These are phyloP conservation scores for Lichtheimia ornata DNA, from an alignment of 371 early-diverging fungal species.

Conservation along the genomic window DNA sequence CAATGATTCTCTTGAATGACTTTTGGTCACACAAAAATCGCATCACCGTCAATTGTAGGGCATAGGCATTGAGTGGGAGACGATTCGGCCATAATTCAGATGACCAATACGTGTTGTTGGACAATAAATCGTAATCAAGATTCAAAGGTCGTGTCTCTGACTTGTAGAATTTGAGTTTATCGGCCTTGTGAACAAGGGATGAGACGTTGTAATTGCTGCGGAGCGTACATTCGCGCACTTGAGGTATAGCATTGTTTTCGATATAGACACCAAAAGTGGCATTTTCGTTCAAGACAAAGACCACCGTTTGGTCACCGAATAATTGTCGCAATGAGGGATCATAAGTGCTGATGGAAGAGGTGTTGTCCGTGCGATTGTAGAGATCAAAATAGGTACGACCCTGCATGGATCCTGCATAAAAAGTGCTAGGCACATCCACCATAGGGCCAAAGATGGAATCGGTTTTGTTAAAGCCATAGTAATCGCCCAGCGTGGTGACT, in stretches of 20 bases:
- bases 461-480: slow-evolving; percentile 2
- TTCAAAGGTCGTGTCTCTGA: neutral
- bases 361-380: neutral
- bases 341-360: neutral
- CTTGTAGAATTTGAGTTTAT: neutral
- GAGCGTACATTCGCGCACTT: slow-evolving; percentile 14
- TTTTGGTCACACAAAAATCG: slow-evolving; percentile 1
- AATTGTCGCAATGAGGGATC: neutral
- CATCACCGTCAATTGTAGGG: slow-evolving; percentile 9
- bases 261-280: neutral
- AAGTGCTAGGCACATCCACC: slow-evolving; percentile 5
- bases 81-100: neutral
- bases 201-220: slow-evolving; percentile 8
- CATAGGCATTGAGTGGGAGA: slow-evolving; percentile 14
- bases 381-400: slow-evolving; percentile 20
- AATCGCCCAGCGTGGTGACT: slow-evolving; percentile 9
- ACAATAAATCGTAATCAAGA: slow-evolving; percentile 4
- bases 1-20: neutral
- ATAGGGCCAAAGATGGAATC: neutral
- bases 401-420: slow-evolving; percentile 17
- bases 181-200: neutral
- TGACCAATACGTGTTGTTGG: slow-evolving; percentile 14
- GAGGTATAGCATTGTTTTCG: neutral
- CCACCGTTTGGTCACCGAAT: slow-evolving; percentile 20
- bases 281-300: neutral